phyloP scores from a whole-genome alignment of 139 green algal genomes.

The Axilococcus clingmanii region DNA sequence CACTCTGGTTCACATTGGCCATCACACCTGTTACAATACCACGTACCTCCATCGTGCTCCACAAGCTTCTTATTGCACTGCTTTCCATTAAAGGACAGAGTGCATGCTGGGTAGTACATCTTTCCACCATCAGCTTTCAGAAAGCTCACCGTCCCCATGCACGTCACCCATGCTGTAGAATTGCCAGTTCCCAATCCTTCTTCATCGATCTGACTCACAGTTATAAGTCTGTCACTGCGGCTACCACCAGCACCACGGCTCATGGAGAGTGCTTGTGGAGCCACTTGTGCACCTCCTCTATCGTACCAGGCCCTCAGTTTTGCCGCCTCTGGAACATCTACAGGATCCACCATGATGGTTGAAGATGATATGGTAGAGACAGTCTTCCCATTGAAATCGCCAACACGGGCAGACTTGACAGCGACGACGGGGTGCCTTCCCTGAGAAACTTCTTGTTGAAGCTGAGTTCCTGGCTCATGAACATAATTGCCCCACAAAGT shows the following conservation, averaged over 20 bases:
- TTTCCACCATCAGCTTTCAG: constrained; percentile 57
- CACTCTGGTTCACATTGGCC: constrained; percentile 21
- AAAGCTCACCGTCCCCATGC: constrained; percentile 41
- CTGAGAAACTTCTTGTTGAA: constrained; percentile 1
- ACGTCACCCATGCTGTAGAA: constrained; percentile 55
- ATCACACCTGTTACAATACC: constrained; percentile 42
- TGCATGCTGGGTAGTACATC: constrained; percentile 65
- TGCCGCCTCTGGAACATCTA: constrained; percentile 45
- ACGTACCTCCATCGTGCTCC: constrained; percentile 33
- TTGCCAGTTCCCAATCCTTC: constrained; percentile 61
- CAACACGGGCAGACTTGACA: constrained; percentile 71
- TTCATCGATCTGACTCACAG: constrained; percentile 61
- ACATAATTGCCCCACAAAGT: constrained; percentile 79
- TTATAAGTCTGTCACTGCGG: constrained; percentile 45
- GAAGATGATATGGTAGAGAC: constrained; percentile 62
- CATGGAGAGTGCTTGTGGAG: constrained; percentile 33
- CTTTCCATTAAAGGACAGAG: constrained; percentile 32
- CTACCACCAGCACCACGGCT: constrained; percentile 30
- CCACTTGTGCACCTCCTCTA: background rate
- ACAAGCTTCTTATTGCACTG: constrained; percentile 74
- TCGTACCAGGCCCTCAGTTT: constrained; percentile 51
- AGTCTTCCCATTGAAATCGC: constrained; percentile 91
- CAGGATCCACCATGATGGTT: constrained; percentile 60
- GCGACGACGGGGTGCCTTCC: constrained; percentile 64
- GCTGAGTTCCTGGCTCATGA: constrained; percentile 43